Base-by-base conservation (phyloP, 202 grass and related monocot species). In the Elaeis oleifera region DNA sequence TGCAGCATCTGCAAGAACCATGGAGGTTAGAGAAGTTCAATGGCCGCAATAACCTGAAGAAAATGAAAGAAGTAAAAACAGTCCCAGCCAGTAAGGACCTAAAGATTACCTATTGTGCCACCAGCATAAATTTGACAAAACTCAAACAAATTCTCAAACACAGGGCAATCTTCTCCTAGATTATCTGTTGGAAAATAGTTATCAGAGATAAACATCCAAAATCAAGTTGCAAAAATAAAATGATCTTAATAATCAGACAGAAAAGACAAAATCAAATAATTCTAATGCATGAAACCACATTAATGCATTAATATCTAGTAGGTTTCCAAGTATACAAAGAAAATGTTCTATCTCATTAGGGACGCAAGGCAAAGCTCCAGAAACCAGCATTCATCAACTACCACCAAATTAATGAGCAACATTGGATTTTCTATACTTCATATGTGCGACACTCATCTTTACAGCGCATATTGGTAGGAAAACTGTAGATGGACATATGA, bases 91-190 rank as follows among this genome's bases (percentile, higher is more conserved):
- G 9, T 44, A 31, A 4, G 50, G 23, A 54, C 28, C 73, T 63
- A 19, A 64, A 64, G 22, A 79, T 69, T 96, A 96, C 91, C 91
- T 88, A 96, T 84, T 62, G 91, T 96, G 76, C 87, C 91, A 83
- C 91, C 91, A 67, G 87, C 84, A 81, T 91, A 96, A 16, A 96
- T 85, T 83, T 96, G 91, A 81, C 91, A 96, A 70, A 96, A 90
- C 70, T 96, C 91, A 63, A 96, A 91, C 71, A 96, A 79, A 82
- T 96, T 90, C 66, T 96, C 91, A 77, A 96, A 96, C 36, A 96
- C 84, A 2, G 91, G 91, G 63, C 87, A 96, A 54, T 96, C 91
- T 83, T 90, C 91, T 76, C 87, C 84, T 69, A 96, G 92, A 79
- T 96, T 96, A 69, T 81, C 91, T 96, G 81, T 23, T 50, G 64